Evolutionary conservation across 805 yeast genomes (phyloP).

Genomic region (Saturnispora diversa): DNA sequence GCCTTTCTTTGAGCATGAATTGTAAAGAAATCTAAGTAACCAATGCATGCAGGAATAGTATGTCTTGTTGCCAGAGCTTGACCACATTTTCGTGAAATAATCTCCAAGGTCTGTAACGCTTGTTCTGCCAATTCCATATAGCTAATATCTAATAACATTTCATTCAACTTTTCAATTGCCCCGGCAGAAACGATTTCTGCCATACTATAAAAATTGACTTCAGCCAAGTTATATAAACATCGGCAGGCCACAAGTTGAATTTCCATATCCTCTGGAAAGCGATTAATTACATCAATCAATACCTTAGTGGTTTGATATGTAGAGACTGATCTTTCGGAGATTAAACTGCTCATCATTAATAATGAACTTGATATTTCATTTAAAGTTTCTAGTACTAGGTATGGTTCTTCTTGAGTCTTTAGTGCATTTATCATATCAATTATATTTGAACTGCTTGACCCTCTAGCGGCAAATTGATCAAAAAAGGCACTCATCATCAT

Average conservation of each 20-base stretch:
- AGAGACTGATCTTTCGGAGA: constrained; percentile 60
- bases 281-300: constrained; percentile 50
- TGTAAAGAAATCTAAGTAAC: constrained; percentile 80
- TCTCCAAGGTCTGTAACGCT: constrained; percentile 66
- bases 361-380: constrained; percentile 57
- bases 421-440: constrained; percentile 31
- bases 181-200: constrained; percentile 56
- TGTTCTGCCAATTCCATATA: constrained; percentile 92
- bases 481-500: constrained; percentile 26
- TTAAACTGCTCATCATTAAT: constrained; percentile 54
- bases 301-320: constrained; percentile 45
- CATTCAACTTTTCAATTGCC: constrained; percentile 57
- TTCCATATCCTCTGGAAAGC: constrained; percentile 61
- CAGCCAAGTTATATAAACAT: constrained; percentile 73
- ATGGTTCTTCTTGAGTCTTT: constrained; percentile 47
- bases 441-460: constrained; percentile 15
- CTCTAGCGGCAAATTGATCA: constrained; percentile 22
- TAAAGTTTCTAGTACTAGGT: constrained; percentile 51
- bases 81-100: constrained; percentile 51
- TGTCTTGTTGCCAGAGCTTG: constrained; percentile 47
- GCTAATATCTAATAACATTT: constrained; percentile 62
- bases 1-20: constrained; percentile 84
- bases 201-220: constrained; percentile 59
- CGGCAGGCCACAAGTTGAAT: constrained; percentile 78
- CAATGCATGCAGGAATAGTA: constrained; percentile 57